These are phyloP conservation scores for Stagonosporopsis cucurbitacearum DNA, from an alignment of 2,329 filamentous ascomycete species.

Conservation along the genomic window DNA sequence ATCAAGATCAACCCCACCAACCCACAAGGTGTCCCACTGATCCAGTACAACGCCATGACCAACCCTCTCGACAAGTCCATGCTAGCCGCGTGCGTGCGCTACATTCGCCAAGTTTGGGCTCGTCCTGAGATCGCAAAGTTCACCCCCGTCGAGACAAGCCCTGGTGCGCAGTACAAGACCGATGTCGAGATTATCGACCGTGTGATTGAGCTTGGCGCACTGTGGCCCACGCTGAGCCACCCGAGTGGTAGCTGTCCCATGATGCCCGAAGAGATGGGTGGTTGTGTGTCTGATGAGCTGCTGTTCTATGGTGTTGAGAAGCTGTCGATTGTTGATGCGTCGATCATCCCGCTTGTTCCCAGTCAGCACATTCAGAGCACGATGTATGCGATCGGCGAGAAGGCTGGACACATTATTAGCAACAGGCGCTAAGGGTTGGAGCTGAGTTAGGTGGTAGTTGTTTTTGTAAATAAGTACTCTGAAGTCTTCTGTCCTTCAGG, in stretches of 20 bases:
- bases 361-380: conserved; percentile 42
- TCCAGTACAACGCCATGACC: conserved; percentile 39
- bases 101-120: conserved; percentile 43
- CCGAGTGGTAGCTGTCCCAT: conserved; percentile 41
- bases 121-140: conserved; percentile 35
- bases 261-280: conserved; percentile 43
- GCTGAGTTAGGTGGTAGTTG: neutral
- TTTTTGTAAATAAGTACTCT: neutral
- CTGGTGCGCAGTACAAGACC: conserved; percentile 35
- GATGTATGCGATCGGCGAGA: conserved; percentile 45
- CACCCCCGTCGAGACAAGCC: conserved; percentile 30
- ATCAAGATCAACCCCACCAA: conserved; percentile 35
- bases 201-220: conserved; percentile 20
- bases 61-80: conserved; percentile 41
- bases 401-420: conserved; percentile 43
- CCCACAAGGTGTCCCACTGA: conserved; percentile 35
- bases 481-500: no score
- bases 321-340: conserved; percentile 42
- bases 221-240: conserved; percentile 36
- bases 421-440: conserved; percentile 15
- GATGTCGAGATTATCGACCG: conserved; percentile 37
- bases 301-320: conserved; percentile 39
- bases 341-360: conserved; percentile 42
- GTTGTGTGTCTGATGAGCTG: conserved; percentile 36
- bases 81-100: conserved; percentile 44